Evolutionary conservation across 108 stramenopile species (phyloP).

Genomic region (Pseudonitzschia multiseries): DNA sequence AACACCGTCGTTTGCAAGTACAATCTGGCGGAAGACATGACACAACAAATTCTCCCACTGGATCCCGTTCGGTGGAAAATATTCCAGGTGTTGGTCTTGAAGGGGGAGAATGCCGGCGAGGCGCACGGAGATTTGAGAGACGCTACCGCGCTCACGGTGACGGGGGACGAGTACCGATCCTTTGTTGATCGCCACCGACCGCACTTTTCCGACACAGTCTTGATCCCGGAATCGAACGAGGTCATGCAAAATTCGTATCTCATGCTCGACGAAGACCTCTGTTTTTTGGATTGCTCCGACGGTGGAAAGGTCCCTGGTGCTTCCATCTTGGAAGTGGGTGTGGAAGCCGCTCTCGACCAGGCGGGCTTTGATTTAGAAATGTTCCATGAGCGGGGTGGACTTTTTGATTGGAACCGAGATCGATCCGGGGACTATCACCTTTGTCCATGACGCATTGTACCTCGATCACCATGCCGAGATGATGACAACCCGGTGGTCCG

Average conservation of each 20-base stretch:
- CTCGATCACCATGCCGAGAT: no score
- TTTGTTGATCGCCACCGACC: constrained; percentile 31
- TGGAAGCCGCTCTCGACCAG: constrained; percentile 29
- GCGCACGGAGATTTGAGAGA: constrained; percentile 24
- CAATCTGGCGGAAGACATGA: constrained; percentile 46
- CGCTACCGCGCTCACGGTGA: constrained; percentile 26
- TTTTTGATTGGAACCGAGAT: constrained; percentile 31
- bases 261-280: constrained; percentile 41
- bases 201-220: background rate
- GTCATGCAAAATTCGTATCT: constrained; percentile 51
- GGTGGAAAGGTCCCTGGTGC: constrained; percentile 39
- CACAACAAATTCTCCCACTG: constrained; percentile 23
- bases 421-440: constrained; percentile 10
- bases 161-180: constrained; percentile 26
- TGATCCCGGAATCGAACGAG: constrained; percentile 43
- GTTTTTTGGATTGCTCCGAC: constrained; percentile 41
- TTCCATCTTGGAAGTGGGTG: constrained; percentile 39
- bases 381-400: constrained; percentile 41
- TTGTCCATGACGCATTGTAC: no score
- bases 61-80: constrained; percentile 48
- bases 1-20: constrained; percentile 48
- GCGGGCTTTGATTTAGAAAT: constrained; percentile 45
- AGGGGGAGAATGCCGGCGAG: constrained; percentile 38
- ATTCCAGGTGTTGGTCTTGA: constrained; percentile 39
- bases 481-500: no score